A percentile compares a stretch with the other conserved stretches of the same genome.
phyloP scores from a whole-genome alignment of 108 stramenopile genomes.

The Pseudonitzschia delicatissima region DNA sequence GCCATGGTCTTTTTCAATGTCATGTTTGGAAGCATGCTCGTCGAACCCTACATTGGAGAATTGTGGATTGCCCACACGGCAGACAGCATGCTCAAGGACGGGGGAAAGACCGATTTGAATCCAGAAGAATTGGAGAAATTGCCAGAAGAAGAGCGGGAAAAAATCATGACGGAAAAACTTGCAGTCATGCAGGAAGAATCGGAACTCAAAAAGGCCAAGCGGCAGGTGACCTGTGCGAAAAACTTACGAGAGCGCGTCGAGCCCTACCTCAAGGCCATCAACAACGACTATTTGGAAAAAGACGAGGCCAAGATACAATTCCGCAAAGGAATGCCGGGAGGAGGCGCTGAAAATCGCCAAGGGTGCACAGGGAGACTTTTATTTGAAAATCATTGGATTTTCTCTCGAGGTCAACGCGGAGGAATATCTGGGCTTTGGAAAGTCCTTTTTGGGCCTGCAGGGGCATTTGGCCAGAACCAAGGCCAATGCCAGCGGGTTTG shows the following conservation, averaged over 20 bases:
- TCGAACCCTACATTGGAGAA: constrained; percentile 85
- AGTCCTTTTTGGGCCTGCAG: constrained; percentile 62
- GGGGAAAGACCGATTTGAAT: neutral
- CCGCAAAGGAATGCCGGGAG: constrained; percentile 31
- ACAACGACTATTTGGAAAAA: neutral
- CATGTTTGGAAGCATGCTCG: constrained; percentile 80
- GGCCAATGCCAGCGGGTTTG: constrained; percentile 48
- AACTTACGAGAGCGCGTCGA: constrained; percentile 52
- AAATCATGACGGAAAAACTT: constrained; percentile 25
- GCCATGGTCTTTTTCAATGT: constrained; percentile 81
- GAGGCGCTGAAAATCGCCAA: constrained; percentile 77
- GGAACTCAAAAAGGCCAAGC: constrained; percentile 61
- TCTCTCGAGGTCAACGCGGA: constrained; percentile 69
- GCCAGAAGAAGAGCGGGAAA: constrained; percentile 23
- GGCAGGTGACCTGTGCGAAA: constrained; percentile 75
- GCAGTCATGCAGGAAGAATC: constrained; percentile 23
- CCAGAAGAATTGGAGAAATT: constrained; percentile 9
- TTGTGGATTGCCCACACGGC: constrained; percentile 84
- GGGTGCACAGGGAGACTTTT: constrained; percentile 66
- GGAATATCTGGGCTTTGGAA: constrained; percentile 73
- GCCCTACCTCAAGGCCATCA: neutral
- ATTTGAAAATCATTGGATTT: constrained; percentile 77
- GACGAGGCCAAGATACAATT: constrained; percentile 19
- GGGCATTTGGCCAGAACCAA: constrained; percentile 69
- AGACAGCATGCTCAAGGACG: constrained; percentile 69